Evolutionary conservation across 768 basidiomycete genomes (phyloP).

Genomic region (Suillus alpinus): DNA sequence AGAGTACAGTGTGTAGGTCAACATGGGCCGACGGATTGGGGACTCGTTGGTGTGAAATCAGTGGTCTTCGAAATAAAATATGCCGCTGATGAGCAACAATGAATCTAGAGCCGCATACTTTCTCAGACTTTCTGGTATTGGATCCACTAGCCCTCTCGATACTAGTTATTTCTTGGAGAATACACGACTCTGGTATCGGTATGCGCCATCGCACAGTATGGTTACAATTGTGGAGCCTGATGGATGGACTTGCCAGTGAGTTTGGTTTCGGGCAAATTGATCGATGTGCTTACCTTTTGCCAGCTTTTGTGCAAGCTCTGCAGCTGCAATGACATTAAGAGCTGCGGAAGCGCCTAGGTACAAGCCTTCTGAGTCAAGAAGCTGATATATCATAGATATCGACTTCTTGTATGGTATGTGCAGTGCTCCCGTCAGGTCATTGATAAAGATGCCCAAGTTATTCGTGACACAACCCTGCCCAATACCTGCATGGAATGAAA

Average conservation of each 20-base stretch:
- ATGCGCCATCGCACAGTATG: conserved; percentile 92
- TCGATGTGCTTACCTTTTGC: conserved; percentile 61
- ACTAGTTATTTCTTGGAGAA: conserved; percentile 93
- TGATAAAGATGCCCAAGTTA: conserved; percentile 81
- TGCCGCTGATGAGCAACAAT: too few species aligned
- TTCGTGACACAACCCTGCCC: conserved; percentile 94
- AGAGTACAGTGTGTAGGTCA: too few species aligned
- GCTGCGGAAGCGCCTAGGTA: conserved; percentile 95
- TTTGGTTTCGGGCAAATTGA: not conserved
- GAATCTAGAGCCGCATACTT: conserved; percentile 88
- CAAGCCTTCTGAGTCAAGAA: conserved; percentile 88
- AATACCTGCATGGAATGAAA: too few species aligned
- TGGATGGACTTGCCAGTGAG: not conserved
- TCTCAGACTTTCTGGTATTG: conserved; percentile 79
- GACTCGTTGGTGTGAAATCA: too few species aligned
- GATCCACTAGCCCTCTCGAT: conserved; percentile 69
- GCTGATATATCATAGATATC: conserved; percentile 80
- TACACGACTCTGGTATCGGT: conserved; percentile 92
- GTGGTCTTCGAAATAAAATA: too few species aligned
- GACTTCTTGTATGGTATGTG: conserved; percentile 85
- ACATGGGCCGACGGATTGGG: too few species aligned
- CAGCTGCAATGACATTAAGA: conserved; percentile 91
- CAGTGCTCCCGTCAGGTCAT: conserved; percentile 77
- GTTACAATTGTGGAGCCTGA: conserved; percentile 83
- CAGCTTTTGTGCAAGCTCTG: conserved; percentile 79